A percentile compares a stretch with the other conserved stretches of the same genome.
Conservation (phyloP, 1,284 basidiomycete genomes). For the Mycena citricolor region DNA sequence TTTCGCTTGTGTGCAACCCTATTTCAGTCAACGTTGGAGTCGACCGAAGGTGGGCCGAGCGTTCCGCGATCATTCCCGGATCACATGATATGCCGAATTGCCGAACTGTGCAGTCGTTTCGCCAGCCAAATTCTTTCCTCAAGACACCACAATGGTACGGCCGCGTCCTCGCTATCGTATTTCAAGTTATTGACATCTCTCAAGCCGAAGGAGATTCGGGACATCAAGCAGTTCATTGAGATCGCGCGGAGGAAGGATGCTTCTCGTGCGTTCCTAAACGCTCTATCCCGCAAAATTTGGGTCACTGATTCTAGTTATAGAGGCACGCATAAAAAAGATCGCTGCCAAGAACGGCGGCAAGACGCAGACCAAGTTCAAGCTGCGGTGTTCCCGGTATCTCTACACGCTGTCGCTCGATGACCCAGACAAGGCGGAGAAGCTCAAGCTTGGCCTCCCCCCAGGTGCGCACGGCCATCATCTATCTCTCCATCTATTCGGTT, state of each 20-base stretch:
- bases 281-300: not conserved
- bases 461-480: slow-evolving; percentile 49
- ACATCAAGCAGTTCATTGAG: slow-evolving; percentile 99
- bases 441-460: slow-evolving; percentile 93
- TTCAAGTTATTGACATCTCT: not conserved
- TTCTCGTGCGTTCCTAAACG: slow-evolving; percentile 53
- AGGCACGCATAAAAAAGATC: slow-evolving; percentile 96
- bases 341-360: slow-evolving; percentile 71
- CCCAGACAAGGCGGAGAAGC: slow-evolving; percentile 98
- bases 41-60: no score
- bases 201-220: slow-evolving; percentile 96
- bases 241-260: slow-evolving; percentile 91
- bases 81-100: no score
- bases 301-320: slow-evolving; percentile 41
- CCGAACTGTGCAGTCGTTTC: no score
- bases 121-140: no score
- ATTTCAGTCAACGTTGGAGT: no score
- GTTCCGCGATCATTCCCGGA: no score
- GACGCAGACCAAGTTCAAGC: slow-evolving; percentile 96
- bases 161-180: no score
- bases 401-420: slow-evolving; percentile 97
- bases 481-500: not conserved
- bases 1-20: no score
- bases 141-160: no score
- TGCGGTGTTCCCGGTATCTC: slow-evolving; percentile 95